Percentiles rank a stretch among this genome's conserved stretches.
phyloP scores from a whole-genome alignment of 2,329 filamentous ascomycete genomes.

The Fusarium sp. region DNA sequence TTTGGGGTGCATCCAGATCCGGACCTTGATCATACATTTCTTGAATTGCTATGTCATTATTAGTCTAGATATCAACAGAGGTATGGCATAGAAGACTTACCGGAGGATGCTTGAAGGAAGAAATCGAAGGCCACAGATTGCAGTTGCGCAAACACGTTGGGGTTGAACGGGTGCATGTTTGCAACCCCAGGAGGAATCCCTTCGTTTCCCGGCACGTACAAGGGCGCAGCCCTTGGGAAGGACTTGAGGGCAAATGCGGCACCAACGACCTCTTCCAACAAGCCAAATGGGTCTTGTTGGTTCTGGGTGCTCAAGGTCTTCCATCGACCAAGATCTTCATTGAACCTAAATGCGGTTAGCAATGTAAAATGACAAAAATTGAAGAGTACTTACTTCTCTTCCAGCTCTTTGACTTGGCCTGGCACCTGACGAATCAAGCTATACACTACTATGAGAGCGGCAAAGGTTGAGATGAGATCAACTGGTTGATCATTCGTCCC shows the following conservation, averaged over 20 bases:
- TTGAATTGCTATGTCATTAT: not conserved
- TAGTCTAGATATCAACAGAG: not conserved
- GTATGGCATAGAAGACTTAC: not conserved
- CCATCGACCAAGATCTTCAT: not conserved
- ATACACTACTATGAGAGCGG: not conserved
- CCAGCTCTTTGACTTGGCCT: not conserved
- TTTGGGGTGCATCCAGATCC: not conserved
- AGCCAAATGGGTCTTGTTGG: not conserved
- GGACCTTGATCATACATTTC: not conserved
- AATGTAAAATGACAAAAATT: too few species aligned
- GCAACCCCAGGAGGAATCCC: not conserved
- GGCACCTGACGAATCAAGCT: not conserved
- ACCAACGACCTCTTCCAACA: not conserved
- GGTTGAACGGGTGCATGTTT: not conserved
- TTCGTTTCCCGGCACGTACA: not conserved
- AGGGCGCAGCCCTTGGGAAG: not conserved
- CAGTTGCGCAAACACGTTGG: not conserved
- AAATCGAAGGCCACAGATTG: not conserved
- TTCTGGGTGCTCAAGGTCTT: not conserved
- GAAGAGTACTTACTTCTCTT: not conserved
- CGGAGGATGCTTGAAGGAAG: not conserved
- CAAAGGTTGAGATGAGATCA: not conserved
- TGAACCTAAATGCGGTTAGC: not conserved
- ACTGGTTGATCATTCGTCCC: not conserved
- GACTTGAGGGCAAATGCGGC: not conserved